phyloP scores from a whole-genome alignment of 2,329 filamentous ascomycete genomes.

The Orbilia ellipsospora region DNA sequence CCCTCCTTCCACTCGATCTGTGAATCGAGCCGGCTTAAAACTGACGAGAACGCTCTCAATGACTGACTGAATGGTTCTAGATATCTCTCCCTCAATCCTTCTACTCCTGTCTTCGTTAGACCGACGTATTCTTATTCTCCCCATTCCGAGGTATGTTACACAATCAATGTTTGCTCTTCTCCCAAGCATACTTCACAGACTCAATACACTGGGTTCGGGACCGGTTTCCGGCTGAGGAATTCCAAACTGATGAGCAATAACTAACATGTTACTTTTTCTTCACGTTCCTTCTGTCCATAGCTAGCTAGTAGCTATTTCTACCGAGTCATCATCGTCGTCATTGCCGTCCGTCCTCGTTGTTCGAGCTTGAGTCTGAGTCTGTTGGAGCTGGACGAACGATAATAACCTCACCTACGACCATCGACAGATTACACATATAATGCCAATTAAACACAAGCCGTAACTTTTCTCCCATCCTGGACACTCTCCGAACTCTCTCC shows the following conservation, averaged over 20 bases:
- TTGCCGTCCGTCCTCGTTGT: too few species aligned
- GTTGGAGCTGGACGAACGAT: too few species aligned
- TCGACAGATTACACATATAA: slow-evolving; percentile 30
- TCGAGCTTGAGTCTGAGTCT: too few species aligned
- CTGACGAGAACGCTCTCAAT: too few species aligned
- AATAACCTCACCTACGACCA: too few species aligned
- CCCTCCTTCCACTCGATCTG: too few species aligned
- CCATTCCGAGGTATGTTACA: slow-evolving; percentile 53
- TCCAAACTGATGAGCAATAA: slow-evolving; percentile 18
- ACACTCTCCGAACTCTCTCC: slow-evolving; percentile 46
- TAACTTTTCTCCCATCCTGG: slow-evolving; percentile 41
- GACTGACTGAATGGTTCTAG: too few species aligned
- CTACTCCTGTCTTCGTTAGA: too few species aligned
- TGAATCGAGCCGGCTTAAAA: too few species aligned
- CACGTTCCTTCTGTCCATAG: background rate
- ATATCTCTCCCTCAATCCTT: too few species aligned
- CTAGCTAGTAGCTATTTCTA: background rate
- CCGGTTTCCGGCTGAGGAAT: slow-evolving; percentile 20
- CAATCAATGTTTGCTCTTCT: slow-evolving; percentile 51
- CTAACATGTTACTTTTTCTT: slow-evolving; percentile 20
- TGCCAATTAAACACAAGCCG: slow-evolving; percentile 56
- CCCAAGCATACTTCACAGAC: slow-evolving; percentile 28
- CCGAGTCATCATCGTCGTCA: background rate
- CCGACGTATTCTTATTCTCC: background rate
- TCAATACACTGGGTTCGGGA: slow-evolving; percentile 10